Evolutionary conservation across 139 green algal genomes (phyloP), one percentile per base, ranked within the genome.

Genomic region (Micractinium conductrix): DNA sequence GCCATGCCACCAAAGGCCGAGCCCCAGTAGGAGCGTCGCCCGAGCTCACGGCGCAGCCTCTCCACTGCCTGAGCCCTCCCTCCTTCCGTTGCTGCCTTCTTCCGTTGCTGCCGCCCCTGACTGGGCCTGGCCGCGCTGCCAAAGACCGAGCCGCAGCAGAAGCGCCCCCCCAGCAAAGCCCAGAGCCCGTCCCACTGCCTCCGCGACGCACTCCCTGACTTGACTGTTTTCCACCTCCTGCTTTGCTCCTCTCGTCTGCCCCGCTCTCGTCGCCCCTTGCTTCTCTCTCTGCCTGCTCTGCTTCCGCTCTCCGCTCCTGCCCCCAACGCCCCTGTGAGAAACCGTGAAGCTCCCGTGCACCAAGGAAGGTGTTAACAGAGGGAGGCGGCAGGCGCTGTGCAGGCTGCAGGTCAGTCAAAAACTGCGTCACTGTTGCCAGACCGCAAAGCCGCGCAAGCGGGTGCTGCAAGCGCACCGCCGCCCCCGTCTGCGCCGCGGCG

Each of bases 1-100:
- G 43, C n/a, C 33, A 37, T 93, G 63, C 90, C 90, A 21, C 63
- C 82, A 3, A 78, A 73, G 71, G 30, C 33, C n/a, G n/a, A n/a
- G n/a, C n/a, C n/a, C n/a, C n/a, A n/a, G n/a, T n/a, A n/a, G n/a
- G n/a, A n/a, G n/a, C n/a, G n/a, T n/a, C n/a, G n/a, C n/a, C n/a
- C n/a, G n/a, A n/a, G n/a, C n/a, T n/a, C n/a, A n/a, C n/a, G n/a
- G n/a, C n/a, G n/a, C n/a, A n/a, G n/a, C n/a, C n/a, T n/a, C n/a
- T n/a, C n/a, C n/a, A n/a, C n/a, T n/a, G n/a, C n/a, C n/a, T n/a
- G n/a, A n/a, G n/a, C n/a, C n/a, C n/a, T n/a, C n/a, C n/a, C n/a
- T n/a, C n/a, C n/a, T n/a, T n/a, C n/a, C n/a, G n/a, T n/a, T n/a
- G n/a, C n/a, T n/a, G n/a, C n/a, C n/a, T n/a, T n/a, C n/a, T n/a